phyloP scores from a whole-genome alignment of 495 filamentous ascomycete species.

The Choiromyces venosus region DNA sequence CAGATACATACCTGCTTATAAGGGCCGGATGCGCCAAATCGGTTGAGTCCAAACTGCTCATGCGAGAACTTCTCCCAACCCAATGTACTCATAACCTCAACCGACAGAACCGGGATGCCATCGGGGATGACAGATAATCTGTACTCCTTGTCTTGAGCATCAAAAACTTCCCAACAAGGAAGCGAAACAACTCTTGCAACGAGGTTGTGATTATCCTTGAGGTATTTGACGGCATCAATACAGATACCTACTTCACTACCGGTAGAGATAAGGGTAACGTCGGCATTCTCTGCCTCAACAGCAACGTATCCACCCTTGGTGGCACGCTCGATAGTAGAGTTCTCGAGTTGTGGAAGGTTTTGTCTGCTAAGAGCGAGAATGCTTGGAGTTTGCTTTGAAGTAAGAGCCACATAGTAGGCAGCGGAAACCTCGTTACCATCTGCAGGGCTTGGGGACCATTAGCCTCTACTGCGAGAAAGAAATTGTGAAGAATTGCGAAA shows the following conservation, averaged over 20 bases:
- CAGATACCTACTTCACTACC: slow-evolving; percentile 94
- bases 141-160: slow-evolving; percentile 90
- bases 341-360: slow-evolving; percentile 96
- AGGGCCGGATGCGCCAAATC: slow-evolving; percentile 91
- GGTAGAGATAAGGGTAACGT: slow-evolving; percentile 86
- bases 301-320: slow-evolving; percentile 93
- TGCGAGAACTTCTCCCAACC: slow-evolving; percentile 98
- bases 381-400: slow-evolving; percentile 80
- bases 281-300: slow-evolving; percentile 74
- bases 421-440: slow-evolving; percentile 98
- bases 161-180: slow-evolving; percentile 97
- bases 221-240: slow-evolving; percentile 82
- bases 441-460: slow-evolving; percentile 52
- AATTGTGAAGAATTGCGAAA: slow-evolving; percentile 3
- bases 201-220: slow-evolving; percentile 82
- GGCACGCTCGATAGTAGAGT: slow-evolving; percentile 75
- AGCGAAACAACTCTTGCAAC: slow-evolving; percentile 90
- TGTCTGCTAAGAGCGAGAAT: slow-evolving; percentile 94
- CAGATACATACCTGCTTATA: slow-evolving; percentile 64
- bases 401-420: slow-evolving; percentile 94
- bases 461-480: not conserved
- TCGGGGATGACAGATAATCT: slow-evolving; percentile 83
- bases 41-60: slow-evolving; percentile 98
- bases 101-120: slow-evolving; percentile 84
- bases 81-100: slow-evolving; percentile 89